Base-by-base conservation (phyloP, 2,329 filamentous ascomycete species). In the Penicillium frequentans region DNA sequence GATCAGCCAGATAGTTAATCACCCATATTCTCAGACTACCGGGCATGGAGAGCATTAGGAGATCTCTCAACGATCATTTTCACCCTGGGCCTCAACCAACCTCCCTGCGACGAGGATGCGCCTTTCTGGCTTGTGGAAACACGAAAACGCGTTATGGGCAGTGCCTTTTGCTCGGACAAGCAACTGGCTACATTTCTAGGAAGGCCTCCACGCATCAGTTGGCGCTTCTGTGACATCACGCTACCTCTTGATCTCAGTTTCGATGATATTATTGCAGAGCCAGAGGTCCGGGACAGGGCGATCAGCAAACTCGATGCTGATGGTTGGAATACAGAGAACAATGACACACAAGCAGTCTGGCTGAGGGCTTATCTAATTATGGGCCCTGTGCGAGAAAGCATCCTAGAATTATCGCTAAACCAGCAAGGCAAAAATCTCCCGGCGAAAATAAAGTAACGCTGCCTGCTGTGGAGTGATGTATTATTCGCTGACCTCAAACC, bases 11-110 rank as follows among this genome's bases (percentile, higher is more conserved):
- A 35, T 5, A 21, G 16, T 9, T 44, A 6, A 31, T 37, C 47
- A n/a, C 44, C 55, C 37, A 57, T 21, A 13, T 3, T 29, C 3
- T 5, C 16, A 78, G 77, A 77, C 57, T 78, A 76, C 48, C 67
- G 72, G n/a, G 73, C 75, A 2, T 81, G 77, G 77, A 69, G 75
- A 27, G 73, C 68, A 37, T 62, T 80, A 7, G 78, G 77, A 14
- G 77, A 81, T 54, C 69, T 80, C 1, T 71, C 73, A 3, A 75
- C 70, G 26, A 76, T 75, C 0, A 60, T 79, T 1, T 78, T 75
- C 51, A 74, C 77, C 3, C 68, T 80, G 3, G 77, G 77, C 6
- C 74, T 77, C 48, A 77, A 80, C 55, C 69, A 79, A 19, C 42
- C 27, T 62, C 29, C 44, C 7, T 29, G 43, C 14, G 35, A 42